Base-by-base conservation (phyloP, 805 yeast genomes). In the Suhomyces pyralidae region DNA sequence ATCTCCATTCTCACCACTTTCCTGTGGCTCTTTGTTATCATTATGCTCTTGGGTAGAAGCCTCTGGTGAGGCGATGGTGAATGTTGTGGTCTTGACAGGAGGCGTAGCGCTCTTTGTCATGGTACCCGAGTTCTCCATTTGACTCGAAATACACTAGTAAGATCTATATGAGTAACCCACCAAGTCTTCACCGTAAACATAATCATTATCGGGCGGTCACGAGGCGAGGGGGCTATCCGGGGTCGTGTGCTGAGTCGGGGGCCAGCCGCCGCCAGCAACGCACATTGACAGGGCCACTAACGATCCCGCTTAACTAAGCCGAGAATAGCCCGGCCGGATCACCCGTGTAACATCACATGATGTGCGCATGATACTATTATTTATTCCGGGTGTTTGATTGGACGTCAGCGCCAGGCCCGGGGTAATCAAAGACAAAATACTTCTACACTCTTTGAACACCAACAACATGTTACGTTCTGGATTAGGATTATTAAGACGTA, bases 391-490 rank as follows among this genome's bases (percentile, higher is more conserved):
- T 32, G 40, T 38, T 42, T 53, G 51, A 53, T 53, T 53, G 56
- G 56, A 47, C 51, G 19, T 20, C 34, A 32, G 49, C 50, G 48
- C 45, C 40, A 45, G 56, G 47, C 45, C 49, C 53, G 48, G 40
- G 46, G 46, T 36, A 48, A 36, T 40, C 22, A 26, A 36, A 15
- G 32, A 50, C 25, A 40, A 25, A 28, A 24, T 34, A n/a, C 24
- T 20, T 17, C 24, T 9, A 17, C 8, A 40, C 43, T 40, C 8
- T 20, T 17, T 36, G 32, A 36, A 14, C 42, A n/a, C 32, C 25
- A 46, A 40, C 46, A 61, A 32, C 28, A 68, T 70, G 74, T 58
- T 70, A 53, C 72, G 76, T 60, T 55, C 65, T 54, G 71, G 74
- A 45, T 65, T 69, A 57, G 67, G 70, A 28, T 61, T 64, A 48